Conservation (phyloP, 495 filamentous ascomycete genomes). For the Filosporella fistucella region DNA sequence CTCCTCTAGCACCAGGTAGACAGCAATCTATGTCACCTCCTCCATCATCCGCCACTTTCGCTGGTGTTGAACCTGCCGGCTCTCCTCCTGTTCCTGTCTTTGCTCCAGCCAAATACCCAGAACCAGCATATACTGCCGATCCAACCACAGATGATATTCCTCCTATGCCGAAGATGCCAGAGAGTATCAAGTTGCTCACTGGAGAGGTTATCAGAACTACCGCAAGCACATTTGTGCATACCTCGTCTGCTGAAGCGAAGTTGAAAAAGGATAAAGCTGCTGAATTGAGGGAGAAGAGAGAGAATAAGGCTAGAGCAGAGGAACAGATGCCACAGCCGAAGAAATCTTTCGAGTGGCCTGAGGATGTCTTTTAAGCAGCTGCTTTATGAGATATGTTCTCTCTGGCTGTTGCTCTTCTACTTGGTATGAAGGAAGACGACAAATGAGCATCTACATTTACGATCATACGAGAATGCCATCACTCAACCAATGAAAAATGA, state of each 20-base stretch:
- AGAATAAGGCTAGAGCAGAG: constrained; percentile 7
- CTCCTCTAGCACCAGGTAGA: background rate
- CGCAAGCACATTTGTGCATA: too few relatives aligned
- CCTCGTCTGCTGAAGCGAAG: background rate
- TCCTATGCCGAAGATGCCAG: constrained; percentile 18
- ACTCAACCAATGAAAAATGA: too few relatives aligned
- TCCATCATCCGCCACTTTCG: background rate
- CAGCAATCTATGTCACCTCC: background rate
- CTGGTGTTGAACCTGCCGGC: background rate
- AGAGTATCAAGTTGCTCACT: constrained; percentile 8
- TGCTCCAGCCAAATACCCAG: background rate
- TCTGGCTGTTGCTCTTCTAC: too few relatives aligned
- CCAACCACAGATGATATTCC: constrained; percentile 10
- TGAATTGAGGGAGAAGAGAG: background rate
- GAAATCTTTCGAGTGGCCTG: constrained; percentile 18
- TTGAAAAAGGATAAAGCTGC: background rate
- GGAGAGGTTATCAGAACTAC: constrained; percentile 17
- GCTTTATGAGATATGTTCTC: too few relatives aligned
- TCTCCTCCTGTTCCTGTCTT: background rate
- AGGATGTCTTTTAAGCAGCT: constrained; percentile 18
- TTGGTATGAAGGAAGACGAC: too few relatives aligned
- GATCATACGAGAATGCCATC: too few relatives aligned
- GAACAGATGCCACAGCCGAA: background rate
- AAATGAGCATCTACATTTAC: too few relatives aligned
- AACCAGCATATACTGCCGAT: constrained; percentile 12